phyloP scores from a whole-genome alignment of 2,329 filamentous ascomycete species.

The Aspergillus fructus region DNA sequence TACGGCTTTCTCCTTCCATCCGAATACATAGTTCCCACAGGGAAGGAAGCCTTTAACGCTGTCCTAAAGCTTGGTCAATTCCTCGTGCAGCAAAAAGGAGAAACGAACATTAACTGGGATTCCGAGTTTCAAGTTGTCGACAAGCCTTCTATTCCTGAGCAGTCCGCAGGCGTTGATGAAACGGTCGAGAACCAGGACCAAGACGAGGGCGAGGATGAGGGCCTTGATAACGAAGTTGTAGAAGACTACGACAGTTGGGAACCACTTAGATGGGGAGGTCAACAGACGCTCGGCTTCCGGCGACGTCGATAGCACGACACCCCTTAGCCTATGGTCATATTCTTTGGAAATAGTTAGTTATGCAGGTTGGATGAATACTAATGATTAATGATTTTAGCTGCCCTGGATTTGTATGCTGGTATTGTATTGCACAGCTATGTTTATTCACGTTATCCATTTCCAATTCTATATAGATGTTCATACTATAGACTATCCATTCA shows the following conservation, averaged over 20 bases:
- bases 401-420: neutral
- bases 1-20: conserved; percentile 90
- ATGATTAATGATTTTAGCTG: neutral
- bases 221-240: neutral
- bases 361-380: neutral
- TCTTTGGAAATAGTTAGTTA: neutral
- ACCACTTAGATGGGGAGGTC: conserved; percentile 6
- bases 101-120: conserved; percentile 15
- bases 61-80: conserved; percentile 83
- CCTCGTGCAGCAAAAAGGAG: conserved; percentile 23
- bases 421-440: neutral
- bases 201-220: neutral
- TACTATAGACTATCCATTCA: no score
- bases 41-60: conserved; percentile 81
- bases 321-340: neutral
- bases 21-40: conserved; percentile 83
- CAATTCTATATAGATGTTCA: neutral
- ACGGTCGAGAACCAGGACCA: neutral
- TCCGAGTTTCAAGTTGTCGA: conserved; percentile 13
- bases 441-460: neutral
- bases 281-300: conserved; percentile 13
- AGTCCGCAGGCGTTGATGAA: neutral
- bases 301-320: conserved; percentile 1
- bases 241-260: conserved; percentile 10
- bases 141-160: neutral